Evolutionary conservation across 2,329 filamentous ascomycete species (phyloP).

Genomic region (Ophiocordyceps unilateralis): DNA sequence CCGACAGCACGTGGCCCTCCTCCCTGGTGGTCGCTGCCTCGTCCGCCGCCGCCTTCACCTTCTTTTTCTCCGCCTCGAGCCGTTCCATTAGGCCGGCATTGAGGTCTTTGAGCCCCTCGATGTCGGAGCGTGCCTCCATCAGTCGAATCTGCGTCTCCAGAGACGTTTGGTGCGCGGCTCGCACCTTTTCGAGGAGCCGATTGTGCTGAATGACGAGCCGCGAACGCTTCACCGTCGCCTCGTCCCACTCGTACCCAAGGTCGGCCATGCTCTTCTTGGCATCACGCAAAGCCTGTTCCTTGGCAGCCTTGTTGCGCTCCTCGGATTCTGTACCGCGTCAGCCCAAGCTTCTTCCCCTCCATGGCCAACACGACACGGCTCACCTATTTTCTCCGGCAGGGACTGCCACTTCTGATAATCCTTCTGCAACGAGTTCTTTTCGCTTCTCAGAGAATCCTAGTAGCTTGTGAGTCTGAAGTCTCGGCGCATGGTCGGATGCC

Average conservation of each 20-base stretch:
- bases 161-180: slow-evolving; percentile 42
- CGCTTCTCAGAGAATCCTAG: slow-evolving; percentile 31
- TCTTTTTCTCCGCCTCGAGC: slow-evolving; percentile 27
- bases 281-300: slow-evolving; percentile 15
- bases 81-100: slow-evolving; percentile 40
- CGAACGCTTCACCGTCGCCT: slow-evolving; percentile 36
- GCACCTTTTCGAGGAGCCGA: slow-evolving; percentile 44
- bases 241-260: slow-evolving; percentile 37
- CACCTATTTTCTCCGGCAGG: slow-evolving; percentile 56
- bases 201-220: slow-evolving; percentile 33
- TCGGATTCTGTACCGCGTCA: slow-evolving; percentile 17
- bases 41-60: slow-evolving; percentile 17
- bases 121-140: slow-evolving; percentile 72
- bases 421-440: slow-evolving; percentile 53
- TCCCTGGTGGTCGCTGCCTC: slow-evolving; percentile 20
- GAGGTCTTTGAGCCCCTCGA: slow-evolving; percentile 47
- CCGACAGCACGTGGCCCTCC: slow-evolving; percentile 11
- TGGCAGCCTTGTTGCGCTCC: slow-evolving; percentile 13
- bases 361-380: slow-evolving; percentile 8
- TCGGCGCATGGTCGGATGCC: background rate
- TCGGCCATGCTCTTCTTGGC: slow-evolving; percentile 22
- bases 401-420: slow-evolving; percentile 46
- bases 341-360: background rate
- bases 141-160: slow-evolving; percentile 52
- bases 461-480: slow-evolving; percentile 6